Evolutionary conservation across 148 eudicot species (phyloP).

Genomic region (Polygonum aviculare): DNA sequence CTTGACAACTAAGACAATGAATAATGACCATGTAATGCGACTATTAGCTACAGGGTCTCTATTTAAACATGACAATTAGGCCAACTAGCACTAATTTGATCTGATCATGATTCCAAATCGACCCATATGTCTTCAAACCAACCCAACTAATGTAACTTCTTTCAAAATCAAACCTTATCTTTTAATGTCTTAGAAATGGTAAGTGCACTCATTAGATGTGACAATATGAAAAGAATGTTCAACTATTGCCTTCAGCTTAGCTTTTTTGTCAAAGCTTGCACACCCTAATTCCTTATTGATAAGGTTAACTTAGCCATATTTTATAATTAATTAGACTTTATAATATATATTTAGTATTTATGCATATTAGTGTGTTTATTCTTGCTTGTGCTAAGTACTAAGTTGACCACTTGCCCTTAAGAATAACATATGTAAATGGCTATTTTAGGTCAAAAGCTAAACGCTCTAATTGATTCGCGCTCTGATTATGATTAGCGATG

Average conservation of each 20-base stretch:
- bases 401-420: neutral
- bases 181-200: slow-evolving; percentile 1
- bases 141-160: neutral
- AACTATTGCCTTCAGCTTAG: neutral
- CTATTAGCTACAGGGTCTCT: neutral
- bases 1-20: neutral
- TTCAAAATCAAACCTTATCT: neutral
- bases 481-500: neutral
- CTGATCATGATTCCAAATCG: neutral
- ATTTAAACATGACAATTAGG: neutral
- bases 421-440: neutral
- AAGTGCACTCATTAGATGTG: slow-evolving; percentile 7
- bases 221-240: neutral
- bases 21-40: neutral
- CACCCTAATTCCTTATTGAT: neutral
- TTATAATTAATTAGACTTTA: neutral
- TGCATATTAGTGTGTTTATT: neutral
- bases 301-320: neutral
- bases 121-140: neutral
- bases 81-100: neutral
- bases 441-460: neutral
- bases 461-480: neutral
- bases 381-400: neutral
- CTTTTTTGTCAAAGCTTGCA: slow-evolving; percentile 1
- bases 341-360: neutral